Conservation (phyloP, 371 early-diverging fungal genomes). For the Capillidium heterosporum region DNA sequence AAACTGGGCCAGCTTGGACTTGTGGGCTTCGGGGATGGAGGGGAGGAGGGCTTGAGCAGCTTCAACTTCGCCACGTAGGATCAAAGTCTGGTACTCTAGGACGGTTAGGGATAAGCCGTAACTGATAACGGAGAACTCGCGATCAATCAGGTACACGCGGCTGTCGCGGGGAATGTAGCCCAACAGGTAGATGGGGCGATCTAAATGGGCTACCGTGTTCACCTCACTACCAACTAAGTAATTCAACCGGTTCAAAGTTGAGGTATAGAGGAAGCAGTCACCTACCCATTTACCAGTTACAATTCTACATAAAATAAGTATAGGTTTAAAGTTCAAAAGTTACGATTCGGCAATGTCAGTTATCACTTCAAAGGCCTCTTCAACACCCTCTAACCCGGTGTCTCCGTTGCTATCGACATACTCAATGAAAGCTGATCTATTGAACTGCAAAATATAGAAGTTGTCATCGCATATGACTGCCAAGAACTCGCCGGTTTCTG, state of each 20-base stretch:
- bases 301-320: conserved; percentile 23
- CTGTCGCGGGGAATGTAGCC: conserved; percentile 90
- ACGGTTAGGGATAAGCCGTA: conserved; percentile 81
- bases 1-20: conserved; percentile 83
- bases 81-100: conserved; percentile 91
- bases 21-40: conserved; percentile 65
- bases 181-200: conserved; percentile 71
- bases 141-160: conserved; percentile 83
- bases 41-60: conserved; percentile 61
- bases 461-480: conserved; percentile 81
- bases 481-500: conserved; percentile 79
- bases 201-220: conserved; percentile 87
- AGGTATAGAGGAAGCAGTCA: conserved; percentile 94
- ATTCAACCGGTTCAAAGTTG: conserved; percentile 71
- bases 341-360: conserved; percentile 70
- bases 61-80: conserved; percentile 79
- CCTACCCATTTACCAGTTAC: conserved; percentile 93
- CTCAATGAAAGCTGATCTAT: conserved; percentile 62
- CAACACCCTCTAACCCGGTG: conserved; percentile 83
- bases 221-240: conserved; percentile 87
- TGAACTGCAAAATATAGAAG: conserved; percentile 82
- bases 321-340: not conserved
- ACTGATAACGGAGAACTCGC: conserved; percentile 72
- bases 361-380: conserved; percentile 89
- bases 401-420: conserved; percentile 52